These are phyloP conservation scores for Bidens hawaiensis DNA, from an alignment of 140 eudicot genomes.

Conservation along the genomic window DNA sequence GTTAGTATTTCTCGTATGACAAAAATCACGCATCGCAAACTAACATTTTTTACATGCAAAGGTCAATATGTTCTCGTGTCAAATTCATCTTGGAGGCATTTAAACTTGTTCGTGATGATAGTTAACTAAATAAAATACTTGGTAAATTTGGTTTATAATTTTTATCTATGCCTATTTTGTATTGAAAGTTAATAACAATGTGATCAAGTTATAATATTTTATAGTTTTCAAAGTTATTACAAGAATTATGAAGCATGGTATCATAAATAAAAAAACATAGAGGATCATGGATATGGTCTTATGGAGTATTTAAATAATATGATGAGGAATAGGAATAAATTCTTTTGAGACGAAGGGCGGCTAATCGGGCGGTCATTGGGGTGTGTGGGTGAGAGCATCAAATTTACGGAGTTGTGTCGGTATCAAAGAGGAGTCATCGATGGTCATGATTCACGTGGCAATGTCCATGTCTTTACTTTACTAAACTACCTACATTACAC, in stretches of 20 bases:
- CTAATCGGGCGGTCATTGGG: conserved; percentile 21
- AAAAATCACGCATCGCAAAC: no score
- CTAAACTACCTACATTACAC: conserved; percentile 10
- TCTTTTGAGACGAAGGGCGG: conserved; percentile 18
- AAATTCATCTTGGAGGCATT: no score
- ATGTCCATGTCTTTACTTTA: background rate
- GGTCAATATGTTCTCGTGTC: no score
- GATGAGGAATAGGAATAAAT: conserved; percentile 10
- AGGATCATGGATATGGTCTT: background rate
- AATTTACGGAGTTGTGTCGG: conserved; percentile 27
- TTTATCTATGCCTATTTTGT: no score
- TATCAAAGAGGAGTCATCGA: conserved; percentile 17
- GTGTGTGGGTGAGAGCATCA: conserved; percentile 20
- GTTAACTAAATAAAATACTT: no score
- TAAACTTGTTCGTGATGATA: no score
- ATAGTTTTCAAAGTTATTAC: no score
- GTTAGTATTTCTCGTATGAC: no score
- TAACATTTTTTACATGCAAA: no score
- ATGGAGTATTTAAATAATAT: background rate
- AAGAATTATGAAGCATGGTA: conserved; percentile 2
- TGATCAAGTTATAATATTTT: no score
- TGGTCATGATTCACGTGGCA: conserved; percentile 18
- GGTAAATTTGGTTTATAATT: no score
- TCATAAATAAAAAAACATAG: background rate
- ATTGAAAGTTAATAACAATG: no score